These are phyloP conservation scores for Trichoderma arundinaceum DNA, from an alignment of 2,329 filamentous ascomycete genomes.

Conservation along the genomic window DNA sequence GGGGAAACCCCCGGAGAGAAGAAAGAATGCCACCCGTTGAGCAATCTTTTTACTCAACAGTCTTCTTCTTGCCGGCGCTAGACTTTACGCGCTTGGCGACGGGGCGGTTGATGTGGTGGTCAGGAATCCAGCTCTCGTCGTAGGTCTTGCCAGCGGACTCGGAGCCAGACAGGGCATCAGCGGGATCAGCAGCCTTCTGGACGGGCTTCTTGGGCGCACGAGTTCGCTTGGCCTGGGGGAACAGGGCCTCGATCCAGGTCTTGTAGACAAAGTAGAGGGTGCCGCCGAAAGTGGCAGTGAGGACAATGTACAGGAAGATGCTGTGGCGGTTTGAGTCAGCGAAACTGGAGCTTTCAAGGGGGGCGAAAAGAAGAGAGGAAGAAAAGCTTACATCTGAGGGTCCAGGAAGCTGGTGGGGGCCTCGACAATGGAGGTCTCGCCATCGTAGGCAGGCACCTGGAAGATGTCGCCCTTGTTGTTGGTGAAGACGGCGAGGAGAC, in stretches of 20 bases:
- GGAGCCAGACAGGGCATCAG: conserved; percentile 67
- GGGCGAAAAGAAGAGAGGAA: not conserved
- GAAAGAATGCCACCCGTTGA: not conserved
- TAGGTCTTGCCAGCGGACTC: conserved; percentile 78
- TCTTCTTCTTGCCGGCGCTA: conserved; percentile 53
- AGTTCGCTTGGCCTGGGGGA: conserved; percentile 84
- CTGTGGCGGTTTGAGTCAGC: conserved; percentile 51
- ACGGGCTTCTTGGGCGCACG: conserved; percentile 66
- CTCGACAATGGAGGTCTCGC: conserved; percentile 85
- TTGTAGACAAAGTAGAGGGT: conserved; percentile 96
- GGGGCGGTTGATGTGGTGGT: conserved; percentile 86
- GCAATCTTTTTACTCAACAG: conserved; percentile 39
- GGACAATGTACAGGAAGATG: conserved; percentile 96
- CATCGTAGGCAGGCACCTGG: conserved; percentile 80
- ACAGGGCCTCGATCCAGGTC: conserved; percentile 95
- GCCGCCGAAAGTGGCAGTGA: conserved; percentile 76
- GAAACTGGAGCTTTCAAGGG: not conserved
- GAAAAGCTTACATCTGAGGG: conserved; percentile 82
- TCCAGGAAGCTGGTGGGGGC: conserved; percentile 90
- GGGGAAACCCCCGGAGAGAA: not conserved
- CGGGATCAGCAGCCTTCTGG: conserved; percentile 66
- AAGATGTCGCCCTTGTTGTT: conserved; percentile 71
- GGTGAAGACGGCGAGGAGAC: conserved; percentile 75
- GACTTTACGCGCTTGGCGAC: conserved; percentile 71
- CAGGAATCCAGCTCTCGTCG: conserved; percentile 93